phyloP scores from a whole-genome alignment of 164 flowering plant genomes.

The Umbellularia californica region DNA sequence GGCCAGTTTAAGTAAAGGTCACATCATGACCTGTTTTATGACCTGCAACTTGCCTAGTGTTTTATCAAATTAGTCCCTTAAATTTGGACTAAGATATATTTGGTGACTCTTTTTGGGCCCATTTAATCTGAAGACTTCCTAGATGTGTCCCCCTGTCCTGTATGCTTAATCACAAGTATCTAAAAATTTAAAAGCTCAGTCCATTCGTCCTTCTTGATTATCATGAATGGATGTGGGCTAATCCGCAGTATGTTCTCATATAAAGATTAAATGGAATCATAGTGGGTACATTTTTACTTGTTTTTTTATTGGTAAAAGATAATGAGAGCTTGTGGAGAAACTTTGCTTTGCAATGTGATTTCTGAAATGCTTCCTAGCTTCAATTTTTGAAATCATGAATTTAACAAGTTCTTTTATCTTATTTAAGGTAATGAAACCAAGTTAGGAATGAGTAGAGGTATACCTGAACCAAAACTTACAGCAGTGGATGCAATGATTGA shows the following conservation, averaged over 20 bases:
- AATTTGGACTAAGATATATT: too few relatives aligned
- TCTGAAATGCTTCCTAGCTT: not conserved
- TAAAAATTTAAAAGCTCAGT: too few relatives aligned
- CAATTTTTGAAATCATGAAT: not conserved
- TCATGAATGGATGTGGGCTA: not conserved
- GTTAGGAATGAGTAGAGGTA: conserved; percentile 94
- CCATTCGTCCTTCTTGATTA: too few relatives aligned
- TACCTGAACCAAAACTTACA: conserved; percentile 96
- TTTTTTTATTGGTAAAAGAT: not conserved
- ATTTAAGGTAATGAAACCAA: conserved; percentile 90
- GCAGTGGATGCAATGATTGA: conserved; percentile 98
- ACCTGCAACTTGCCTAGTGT: too few relatives aligned
- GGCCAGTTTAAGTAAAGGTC: too few relatives aligned
- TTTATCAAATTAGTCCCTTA: too few relatives aligned
- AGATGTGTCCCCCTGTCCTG: too few relatives aligned
- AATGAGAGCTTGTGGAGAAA: not conserved
- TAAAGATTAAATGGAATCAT: not conserved
- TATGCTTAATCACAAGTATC: too few relatives aligned
- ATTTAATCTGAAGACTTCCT: too few relatives aligned
- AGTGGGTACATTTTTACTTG: too few relatives aligned
- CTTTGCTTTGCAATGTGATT: not conserved
- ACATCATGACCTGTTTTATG: too few relatives aligned
- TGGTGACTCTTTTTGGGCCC: too few relatives aligned
- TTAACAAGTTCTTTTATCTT: not conserved
- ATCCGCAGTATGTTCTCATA: not conserved